A percentile compares a stretch with the other conserved stretches of the same genome.
phyloP scores from a whole-genome alignment of 2,329 filamentous ascomycete species.

The Septoria linicola region DNA sequence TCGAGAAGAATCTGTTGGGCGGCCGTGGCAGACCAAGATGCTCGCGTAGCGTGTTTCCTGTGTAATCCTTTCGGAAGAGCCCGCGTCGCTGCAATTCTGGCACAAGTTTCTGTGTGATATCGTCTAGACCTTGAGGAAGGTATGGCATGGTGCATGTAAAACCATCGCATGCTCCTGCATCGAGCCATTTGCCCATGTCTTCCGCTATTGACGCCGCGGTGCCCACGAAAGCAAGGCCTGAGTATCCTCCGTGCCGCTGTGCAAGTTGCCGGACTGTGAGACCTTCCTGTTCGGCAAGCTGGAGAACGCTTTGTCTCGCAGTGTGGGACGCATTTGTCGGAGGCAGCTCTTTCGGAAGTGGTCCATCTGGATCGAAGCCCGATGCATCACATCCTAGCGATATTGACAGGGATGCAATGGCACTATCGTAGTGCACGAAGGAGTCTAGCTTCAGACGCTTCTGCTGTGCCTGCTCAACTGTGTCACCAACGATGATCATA shows the following conservation, averaged over 20 bases:
- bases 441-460: slow-evolving; percentile 30
- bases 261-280: slow-evolving; percentile 31
- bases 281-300: slow-evolving; percentile 26
- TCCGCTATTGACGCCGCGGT: slow-evolving; percentile 27
- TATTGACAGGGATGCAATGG: slow-evolving; percentile 29
- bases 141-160: slow-evolving; percentile 31
- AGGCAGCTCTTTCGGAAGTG: slow-evolving; percentile 27
- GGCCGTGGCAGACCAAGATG: slow-evolving; percentile 30
- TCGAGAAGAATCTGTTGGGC: slow-evolving; percentile 28
- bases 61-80: slow-evolving; percentile 29
- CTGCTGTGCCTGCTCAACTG: slow-evolving; percentile 27
- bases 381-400: slow-evolving; percentile 29
- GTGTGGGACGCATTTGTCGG: slow-evolving; percentile 30
- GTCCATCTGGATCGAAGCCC: slow-evolving; percentile 25
- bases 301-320: slow-evolving; percentile 23
- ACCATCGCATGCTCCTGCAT: slow-evolving; percentile 28
- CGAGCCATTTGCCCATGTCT: slow-evolving; percentile 29
- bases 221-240: slow-evolving; percentile 28
- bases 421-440: slow-evolving; percentile 29
- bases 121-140: slow-evolving; percentile 30
- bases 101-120: slow-evolving; percentile 27
- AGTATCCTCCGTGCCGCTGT: slow-evolving; percentile 28
- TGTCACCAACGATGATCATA: slow-evolving; percentile 32
- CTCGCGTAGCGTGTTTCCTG: slow-evolving; percentile 28
- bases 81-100: slow-evolving; percentile 29